Evolutionary conservation across 257 asterid genomes (phyloP).

Genomic region (Plantago ovata): DNA sequence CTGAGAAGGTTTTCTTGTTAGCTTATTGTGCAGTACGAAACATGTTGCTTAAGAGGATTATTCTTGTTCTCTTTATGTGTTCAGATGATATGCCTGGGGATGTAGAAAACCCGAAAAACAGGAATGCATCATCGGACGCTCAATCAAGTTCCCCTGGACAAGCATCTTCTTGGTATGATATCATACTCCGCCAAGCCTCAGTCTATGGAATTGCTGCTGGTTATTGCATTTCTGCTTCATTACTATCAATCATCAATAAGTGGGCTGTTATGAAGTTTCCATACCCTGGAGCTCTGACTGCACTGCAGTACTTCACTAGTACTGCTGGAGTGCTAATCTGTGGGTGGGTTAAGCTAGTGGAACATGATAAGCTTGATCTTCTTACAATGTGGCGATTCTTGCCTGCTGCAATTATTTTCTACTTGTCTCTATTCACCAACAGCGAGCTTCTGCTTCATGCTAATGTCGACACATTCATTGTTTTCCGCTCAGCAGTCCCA

Average conservation of each 20-base stretch:
- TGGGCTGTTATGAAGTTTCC: constrained; percentile 99
- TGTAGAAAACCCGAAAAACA: constrained; percentile 61
- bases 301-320: constrained; percentile 89
- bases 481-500: constrained; percentile 91
- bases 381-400: constrained; percentile 84
- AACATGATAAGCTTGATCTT: constrained; percentile 77
- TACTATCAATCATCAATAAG: constrained; percentile 85
- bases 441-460: constrained; percentile 97
- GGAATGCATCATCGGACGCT: constrained; percentile 23
- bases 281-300: constrained; percentile 91
- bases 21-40: too few species aligned
- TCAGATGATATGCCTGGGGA: constrained; percentile 67
- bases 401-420: constrained; percentile 87
- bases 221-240: constrained; percentile 81
- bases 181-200: constrained; percentile 62
- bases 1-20: too few species aligned
- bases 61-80: neutral
- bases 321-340: constrained; percentile 70
- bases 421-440: constrained; percentile 79
- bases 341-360: constrained; percentile 64
- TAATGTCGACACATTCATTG: constrained; percentile 89
- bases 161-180: constrained; percentile 41
- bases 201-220: constrained; percentile 93
- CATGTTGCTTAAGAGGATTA: neutral
- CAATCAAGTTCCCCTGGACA: constrained; percentile 30